phyloP scores from a whole-genome alignment of 2,329 filamentous ascomycete species.

The Beauveria varroae region DNA sequence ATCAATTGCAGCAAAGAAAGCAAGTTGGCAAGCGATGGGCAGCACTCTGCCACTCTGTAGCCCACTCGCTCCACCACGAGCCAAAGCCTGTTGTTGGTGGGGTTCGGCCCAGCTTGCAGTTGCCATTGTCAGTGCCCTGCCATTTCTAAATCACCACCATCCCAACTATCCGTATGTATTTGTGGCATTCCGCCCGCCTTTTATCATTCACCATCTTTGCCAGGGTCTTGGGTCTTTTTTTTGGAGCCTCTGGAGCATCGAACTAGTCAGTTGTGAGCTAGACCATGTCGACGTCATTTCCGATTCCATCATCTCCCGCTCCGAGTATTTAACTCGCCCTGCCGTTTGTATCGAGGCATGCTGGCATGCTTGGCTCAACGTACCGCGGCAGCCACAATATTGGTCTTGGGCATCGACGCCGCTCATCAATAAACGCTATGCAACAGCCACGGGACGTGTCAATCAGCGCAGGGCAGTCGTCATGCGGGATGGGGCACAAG shows the following conservation, averaged over 20 bases:
- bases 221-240: neutral
- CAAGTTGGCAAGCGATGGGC: neutral
- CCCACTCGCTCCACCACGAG: neutral
- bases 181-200: neutral
- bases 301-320: neutral
- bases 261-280: neutral
- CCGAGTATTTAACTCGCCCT: neutral
- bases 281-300: neutral
- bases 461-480: neutral
- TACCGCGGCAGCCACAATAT: neutral
- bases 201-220: neutral
- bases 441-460: conserved; percentile 1
- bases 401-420: conserved; percentile 1
- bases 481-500: neutral
- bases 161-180: neutral
- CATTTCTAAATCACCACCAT: neutral
- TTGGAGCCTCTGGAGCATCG: neutral
- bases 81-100: neutral
- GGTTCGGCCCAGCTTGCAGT: neutral
- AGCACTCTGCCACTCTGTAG: too few species aligned
- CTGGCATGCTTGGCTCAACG: neutral
- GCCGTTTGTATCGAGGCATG: neutral
- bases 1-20: neutral
- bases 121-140: neutral
- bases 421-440: neutral